phyloP scores from a whole-genome alignment of 2,329 filamentous ascomycete genomes.

The Diaporthe sp. region DNA sequence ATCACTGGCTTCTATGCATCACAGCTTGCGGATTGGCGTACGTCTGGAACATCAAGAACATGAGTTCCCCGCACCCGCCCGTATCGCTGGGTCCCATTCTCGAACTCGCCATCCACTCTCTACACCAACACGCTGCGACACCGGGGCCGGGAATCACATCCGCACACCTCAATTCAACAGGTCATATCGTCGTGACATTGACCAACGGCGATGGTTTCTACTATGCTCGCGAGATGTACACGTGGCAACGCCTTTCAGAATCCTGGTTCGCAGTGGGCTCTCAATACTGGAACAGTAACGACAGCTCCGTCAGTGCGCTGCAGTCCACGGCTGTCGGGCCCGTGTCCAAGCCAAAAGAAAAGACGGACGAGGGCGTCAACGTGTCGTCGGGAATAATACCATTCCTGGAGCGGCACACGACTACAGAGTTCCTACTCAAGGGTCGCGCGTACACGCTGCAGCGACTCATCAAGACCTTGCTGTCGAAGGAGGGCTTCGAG shows the following conservation, averaged over 20 bases:
- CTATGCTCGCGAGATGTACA: slow-evolving; percentile 87
- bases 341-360: slow-evolving; percentile 62
- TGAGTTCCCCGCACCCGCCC: slow-evolving; percentile 89
- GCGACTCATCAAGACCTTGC: slow-evolving; percentile 88
- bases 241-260: slow-evolving; percentile 96
- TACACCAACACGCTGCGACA: slow-evolving; percentile 82
- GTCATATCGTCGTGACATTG: slow-evolving; percentile 88
- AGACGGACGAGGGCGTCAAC: slow-evolving; percentile 63
- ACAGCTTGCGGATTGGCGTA: slow-evolving; percentile 90
- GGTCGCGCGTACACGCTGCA: slow-evolving; percentile 93
- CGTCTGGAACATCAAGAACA: slow-evolving; percentile 91
- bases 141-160: slow-evolving; percentile 89
- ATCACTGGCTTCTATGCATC: slow-evolving; percentile 90
- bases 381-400: slow-evolving; percentile 95
- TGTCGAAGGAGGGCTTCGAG: slow-evolving; percentile 92
- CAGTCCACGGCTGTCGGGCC: slow-evolving; percentile 78
- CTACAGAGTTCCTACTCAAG: slow-evolving; percentile 90
- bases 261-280: slow-evolving; percentile 98
- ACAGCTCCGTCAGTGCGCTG: slow-evolving; percentile 87
- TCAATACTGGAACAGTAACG: slow-evolving; percentile 99
- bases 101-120: slow-evolving; percentile 84
- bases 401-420: slow-evolving; percentile 93
- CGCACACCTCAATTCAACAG: slow-evolving; percentile 89
- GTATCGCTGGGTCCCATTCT: slow-evolving; percentile 90
- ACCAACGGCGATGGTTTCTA: slow-evolving; percentile 95